phyloP scores from a whole-genome alignment of 495 filamentous ascomycete genomes.

The Penicillium arizonense region DNA sequence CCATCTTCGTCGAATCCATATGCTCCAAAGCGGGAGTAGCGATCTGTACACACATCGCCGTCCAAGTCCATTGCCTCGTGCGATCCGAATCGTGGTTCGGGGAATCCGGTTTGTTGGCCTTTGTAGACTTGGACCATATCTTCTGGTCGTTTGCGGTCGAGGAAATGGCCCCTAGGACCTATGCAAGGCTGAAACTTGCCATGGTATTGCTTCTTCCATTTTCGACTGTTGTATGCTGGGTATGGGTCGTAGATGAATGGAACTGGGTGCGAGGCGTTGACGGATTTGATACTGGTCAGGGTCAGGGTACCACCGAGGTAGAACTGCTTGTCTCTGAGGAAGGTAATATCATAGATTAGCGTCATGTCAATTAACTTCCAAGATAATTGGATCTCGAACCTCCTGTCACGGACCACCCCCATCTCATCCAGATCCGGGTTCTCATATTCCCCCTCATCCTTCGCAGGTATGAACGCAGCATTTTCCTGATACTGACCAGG shows the following conservation, averaged over 20 bases:
- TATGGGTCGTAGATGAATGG: slow-evolving; percentile 48
- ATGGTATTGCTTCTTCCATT: slow-evolving; percentile 41
- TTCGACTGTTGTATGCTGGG: slow-evolving; percentile 46
- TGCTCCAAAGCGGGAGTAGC: slow-evolving; percentile 50
- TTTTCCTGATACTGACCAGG: slow-evolving; percentile 19
- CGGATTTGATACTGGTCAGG: slow-evolving; percentile 16
- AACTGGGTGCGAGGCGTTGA: slow-evolving; percentile 13
- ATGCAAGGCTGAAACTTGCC: slow-evolving; percentile 41
- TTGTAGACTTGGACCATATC: slow-evolving; percentile 47
- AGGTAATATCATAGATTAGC: background rate
- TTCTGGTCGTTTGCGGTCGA: slow-evolving; percentile 42
- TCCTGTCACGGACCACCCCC: slow-evolving; percentile 13
- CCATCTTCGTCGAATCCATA: slow-evolving; percentile 47
- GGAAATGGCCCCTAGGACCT: slow-evolving; percentile 44
- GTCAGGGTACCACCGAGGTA: slow-evolving; percentile 28
- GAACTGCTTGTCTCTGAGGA: slow-evolving; percentile 20
- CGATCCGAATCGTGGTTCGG: slow-evolving; percentile 45
- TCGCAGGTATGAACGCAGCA: background rate
- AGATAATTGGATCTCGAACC: slow-evolving; percentile 6
- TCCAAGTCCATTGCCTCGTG: slow-evolving; percentile 47
- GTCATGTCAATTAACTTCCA: background rate
- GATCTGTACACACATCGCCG: slow-evolving; percentile 50
- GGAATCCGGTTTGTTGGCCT: slow-evolving; percentile 36
- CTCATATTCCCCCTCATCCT: slow-evolving; percentile 8
- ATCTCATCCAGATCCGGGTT: slow-evolving; percentile 17